Percentiles rank a stretch among this genome's conserved stretches.
Conservation (phyloP, 768 basidiomycete genomes). For the Leccinum aurantiacum region DNA sequence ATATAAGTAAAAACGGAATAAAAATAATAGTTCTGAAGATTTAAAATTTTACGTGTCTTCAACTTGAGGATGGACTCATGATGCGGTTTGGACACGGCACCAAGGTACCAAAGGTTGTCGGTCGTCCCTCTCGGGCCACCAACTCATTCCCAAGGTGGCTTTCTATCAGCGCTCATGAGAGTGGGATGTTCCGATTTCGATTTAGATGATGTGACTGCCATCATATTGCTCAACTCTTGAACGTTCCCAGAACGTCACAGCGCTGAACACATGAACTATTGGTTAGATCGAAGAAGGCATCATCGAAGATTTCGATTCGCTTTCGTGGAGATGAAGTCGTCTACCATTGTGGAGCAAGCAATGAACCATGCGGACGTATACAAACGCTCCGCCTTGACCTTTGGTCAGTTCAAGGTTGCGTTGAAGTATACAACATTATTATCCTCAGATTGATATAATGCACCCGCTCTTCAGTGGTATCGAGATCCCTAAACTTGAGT, state of each 20-base stretch:
- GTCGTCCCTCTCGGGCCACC: not conserved
- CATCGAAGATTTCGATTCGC: not conserved
- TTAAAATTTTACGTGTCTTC: too few species aligned
- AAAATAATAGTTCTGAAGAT: too few species aligned
- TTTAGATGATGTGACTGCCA: too few species aligned
- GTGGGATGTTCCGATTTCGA: too few species aligned
- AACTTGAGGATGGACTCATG: too few species aligned
- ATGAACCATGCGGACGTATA: not conserved
- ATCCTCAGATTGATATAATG: too few species aligned
- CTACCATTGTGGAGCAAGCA: not conserved
- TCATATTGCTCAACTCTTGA: not conserved
- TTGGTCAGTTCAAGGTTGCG: too few species aligned
- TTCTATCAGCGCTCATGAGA: too few species aligned
- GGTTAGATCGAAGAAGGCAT: not conserved
- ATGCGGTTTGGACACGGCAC: not conserved
- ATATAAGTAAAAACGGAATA: too few species aligned
- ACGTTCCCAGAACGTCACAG: not conserved
- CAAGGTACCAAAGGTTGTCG: not conserved
- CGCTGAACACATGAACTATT: not conserved
- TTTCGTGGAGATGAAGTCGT: not conserved
- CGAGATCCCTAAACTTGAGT: too few species aligned
- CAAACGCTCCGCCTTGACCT: not conserved
- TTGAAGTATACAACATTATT: too few species aligned
- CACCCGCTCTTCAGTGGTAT: too few species aligned
- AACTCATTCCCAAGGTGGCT: not conserved